Conservation (phyloP, 305 asterid genomes). For the Rubia tinctorum region DNA sequence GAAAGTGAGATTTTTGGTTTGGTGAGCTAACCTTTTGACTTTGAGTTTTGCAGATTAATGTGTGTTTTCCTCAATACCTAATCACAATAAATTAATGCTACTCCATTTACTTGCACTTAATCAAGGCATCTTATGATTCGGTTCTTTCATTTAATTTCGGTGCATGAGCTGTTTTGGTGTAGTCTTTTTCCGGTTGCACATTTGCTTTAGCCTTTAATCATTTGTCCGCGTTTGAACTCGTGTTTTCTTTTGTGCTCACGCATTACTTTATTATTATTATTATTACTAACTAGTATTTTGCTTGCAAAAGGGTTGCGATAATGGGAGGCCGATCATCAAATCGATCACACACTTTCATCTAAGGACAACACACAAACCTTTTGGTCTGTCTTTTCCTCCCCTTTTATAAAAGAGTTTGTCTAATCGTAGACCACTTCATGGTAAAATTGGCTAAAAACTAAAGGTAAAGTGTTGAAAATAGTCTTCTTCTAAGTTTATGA, state of each 20-base stretch:
- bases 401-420: too few species aligned
- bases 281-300: too few species aligned
- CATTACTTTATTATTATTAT: not conserved
- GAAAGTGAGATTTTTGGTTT: not conserved
- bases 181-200: not conserved
- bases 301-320: not conserved
- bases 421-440: too few species aligned
- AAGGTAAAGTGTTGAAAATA: too few species aligned
- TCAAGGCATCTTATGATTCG: not conserved
- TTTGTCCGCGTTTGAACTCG: not conserved
- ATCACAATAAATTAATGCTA: not conserved
- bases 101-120: not conserved
- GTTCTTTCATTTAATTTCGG: not conserved
- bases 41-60: not conserved
- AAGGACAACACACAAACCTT: too few species aligned
- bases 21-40: constrained; percentile 7
- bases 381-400: too few species aligned
- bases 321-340: not conserved
- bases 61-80: not conserved
- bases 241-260: not conserved
- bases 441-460: too few species aligned
- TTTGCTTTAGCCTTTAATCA: not conserved
- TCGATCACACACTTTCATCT: too few species aligned
- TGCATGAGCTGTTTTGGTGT: not conserved
- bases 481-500: too few species aligned